A percentile compares a stretch with the other conserved stretches of the same genome.
Conservation (phyloP, 768 basidiomycete genomes). For the Termitomyces sp. region DNA sequence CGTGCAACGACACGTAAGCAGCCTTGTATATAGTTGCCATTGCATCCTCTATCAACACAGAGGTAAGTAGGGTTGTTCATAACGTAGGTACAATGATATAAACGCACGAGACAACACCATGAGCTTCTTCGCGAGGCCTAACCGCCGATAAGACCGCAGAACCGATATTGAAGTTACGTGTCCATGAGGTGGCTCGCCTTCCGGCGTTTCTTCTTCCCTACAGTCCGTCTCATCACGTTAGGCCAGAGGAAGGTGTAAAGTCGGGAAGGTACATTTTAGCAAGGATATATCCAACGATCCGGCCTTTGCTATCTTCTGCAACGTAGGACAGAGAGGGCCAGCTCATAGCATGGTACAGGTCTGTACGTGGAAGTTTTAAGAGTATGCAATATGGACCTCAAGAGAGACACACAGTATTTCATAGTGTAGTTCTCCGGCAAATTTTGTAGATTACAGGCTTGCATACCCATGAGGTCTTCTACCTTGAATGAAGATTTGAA, state of each 20-base stretch:
- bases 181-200: conserved; percentile 74
- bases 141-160: conserved; percentile 80
- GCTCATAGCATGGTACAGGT: conserved; percentile 89
- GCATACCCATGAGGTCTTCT: conserved; percentile 91
- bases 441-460: conserved; percentile 92
- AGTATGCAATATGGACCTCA: not conserved
- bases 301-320: conserved; percentile 86
- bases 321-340: conserved; percentile 96
- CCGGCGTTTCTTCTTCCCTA: conserved; percentile 62
- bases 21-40: conserved; percentile 88
- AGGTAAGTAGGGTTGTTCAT: not conserved
- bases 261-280: conserved; percentile 73
- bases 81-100: not conserved
- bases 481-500: conserved; percentile 39
- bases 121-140: conserved; percentile 91
- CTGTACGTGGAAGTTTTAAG: conserved; percentile 29
- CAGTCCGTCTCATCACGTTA: conserved; percentile 8
- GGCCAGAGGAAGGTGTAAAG: conserved; percentile 4
- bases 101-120: conserved; percentile 91
- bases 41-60: conserved; percentile 62
- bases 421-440: conserved; percentile 93
- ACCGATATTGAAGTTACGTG: conserved; percentile 98
- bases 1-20: conserved; percentile 86
- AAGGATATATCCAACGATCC: conserved; percentile 92
- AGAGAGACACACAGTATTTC: conserved; percentile 55